These are phyloP conservation scores for Xylariaceae sp. DNA, from an alignment of 2,329 filamentous ascomycete species.

Conservation along the genomic window DNA sequence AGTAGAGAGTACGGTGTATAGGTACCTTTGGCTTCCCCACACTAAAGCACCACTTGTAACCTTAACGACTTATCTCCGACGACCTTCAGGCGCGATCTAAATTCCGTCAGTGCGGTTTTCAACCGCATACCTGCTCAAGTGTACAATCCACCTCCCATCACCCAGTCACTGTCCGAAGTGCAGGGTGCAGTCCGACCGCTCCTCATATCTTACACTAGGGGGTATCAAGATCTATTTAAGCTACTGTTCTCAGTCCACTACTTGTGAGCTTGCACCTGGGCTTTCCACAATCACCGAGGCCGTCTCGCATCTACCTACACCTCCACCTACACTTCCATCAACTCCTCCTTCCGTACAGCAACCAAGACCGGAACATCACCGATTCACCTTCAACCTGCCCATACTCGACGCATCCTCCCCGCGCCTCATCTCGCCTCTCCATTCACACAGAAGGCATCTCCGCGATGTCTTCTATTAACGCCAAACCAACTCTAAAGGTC, in stretches of 20 bases:
- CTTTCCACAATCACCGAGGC: background rate
- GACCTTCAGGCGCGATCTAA: background rate
- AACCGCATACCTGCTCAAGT: too few relatives aligned
- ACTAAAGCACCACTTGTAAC: too few relatives aligned
- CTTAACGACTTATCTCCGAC: too few relatives aligned
- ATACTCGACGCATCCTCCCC: background rate
- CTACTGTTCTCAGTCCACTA: background rate
- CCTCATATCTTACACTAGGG: background rate
- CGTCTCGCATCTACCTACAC: too few relatives aligned
- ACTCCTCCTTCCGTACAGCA: background rate
- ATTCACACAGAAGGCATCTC: background rate
- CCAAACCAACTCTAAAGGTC: slow-evolving; percentile 41
- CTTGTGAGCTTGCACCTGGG: background rate
- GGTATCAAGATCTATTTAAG: background rate
- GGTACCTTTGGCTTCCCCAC: too few relatives aligned
- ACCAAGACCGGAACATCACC: background rate
- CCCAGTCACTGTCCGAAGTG: background rate
- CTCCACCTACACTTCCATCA: too few relatives aligned
- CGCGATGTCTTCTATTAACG: slow-evolving; percentile 38
- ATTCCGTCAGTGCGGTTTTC: too few relatives aligned
- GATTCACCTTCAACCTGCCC: background rate
- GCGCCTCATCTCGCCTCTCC: background rate
- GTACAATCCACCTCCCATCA: background rate
- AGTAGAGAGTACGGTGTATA: too few relatives aligned
- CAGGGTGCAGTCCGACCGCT: background rate